Conservation (phyloP, 306 rosid species). For the Betula pendula region DNA sequence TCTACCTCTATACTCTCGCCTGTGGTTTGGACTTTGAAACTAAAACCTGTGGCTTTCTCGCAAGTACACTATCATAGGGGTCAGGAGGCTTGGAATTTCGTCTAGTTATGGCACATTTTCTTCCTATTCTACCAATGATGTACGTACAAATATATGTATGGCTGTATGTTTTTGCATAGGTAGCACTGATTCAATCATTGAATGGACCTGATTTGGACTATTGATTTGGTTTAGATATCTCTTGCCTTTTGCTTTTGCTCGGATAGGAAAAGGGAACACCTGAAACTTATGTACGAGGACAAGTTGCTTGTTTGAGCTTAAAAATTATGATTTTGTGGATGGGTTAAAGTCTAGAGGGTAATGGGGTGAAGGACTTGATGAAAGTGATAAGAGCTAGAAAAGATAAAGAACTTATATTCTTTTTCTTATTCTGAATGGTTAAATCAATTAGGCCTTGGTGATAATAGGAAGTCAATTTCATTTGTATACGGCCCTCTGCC, state of each 20-base stretch:
- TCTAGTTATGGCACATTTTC: background rate
- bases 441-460: no score
- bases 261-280: background rate
- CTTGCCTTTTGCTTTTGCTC: background rate
- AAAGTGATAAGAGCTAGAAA: background rate
- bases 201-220: background rate
- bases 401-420: background rate
- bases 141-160: background rate
- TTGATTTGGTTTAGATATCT: background rate
- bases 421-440: no score
- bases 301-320: background rate
- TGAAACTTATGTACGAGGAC: background rate
- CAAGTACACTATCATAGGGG: background rate
- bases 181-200: background rate
- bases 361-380: background rate
- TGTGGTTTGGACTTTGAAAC: background rate
- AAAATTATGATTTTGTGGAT: background rate
- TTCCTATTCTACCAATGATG: background rate
- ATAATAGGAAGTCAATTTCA: no score
- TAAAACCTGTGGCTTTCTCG: background rate
- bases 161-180: background rate
- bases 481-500: no score
- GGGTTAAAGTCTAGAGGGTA: background rate
- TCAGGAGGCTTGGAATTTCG: background rate
- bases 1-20: background rate